phyloP scores from a whole-genome alignment of 192 early-diverging fungal species.

The Coemansia sp. region DNA sequence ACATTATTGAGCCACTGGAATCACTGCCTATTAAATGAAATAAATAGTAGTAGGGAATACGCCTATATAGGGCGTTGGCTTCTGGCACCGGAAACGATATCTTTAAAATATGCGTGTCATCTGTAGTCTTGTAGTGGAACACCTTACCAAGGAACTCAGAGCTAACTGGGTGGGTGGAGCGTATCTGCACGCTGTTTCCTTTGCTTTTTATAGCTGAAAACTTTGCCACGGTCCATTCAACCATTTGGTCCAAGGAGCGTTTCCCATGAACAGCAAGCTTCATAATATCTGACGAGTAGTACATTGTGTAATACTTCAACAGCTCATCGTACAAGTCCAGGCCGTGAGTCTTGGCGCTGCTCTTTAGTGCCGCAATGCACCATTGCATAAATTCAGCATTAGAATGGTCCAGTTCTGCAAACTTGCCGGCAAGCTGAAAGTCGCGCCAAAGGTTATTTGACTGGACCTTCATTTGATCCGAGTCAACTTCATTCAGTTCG shows the following conservation, averaged over 20 bases:
- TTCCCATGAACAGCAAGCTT: constrained; percentile 79
- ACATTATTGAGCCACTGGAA: constrained; percentile 74
- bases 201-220: constrained; percentile 75
- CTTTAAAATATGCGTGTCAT: constrained; percentile 61
- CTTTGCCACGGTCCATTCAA: constrained; percentile 70
- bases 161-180: not conserved
- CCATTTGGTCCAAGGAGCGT: constrained; percentile 69
- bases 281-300: constrained; percentile 93
- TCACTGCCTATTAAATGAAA: constrained; percentile 77
- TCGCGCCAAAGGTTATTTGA: constrained; percentile 53
- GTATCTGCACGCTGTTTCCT: constrained; percentile 51
- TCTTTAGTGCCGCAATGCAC: constrained; percentile 71
- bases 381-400: constrained; percentile 81
- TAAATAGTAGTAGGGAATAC: constrained; percentile 63
- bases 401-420: constrained; percentile 61
- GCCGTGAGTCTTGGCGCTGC: constrained; percentile 38
- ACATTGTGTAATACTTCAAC: constrained; percentile 71
- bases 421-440: not conserved
- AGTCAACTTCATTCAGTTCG: constrained; percentile 88
- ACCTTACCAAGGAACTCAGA: constrained; percentile 53
- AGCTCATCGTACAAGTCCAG: constrained; percentile 75
- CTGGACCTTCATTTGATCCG: constrained; percentile 81
- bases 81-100: constrained; percentile 81
- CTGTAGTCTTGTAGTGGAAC: constrained; percentile 66
- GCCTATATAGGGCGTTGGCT: constrained; percentile 46